These are phyloP conservation scores for Yamadazyma spencermartinsiae DNA, from an alignment of 1,139 yeast species.

Conservation along the genomic window DNA sequence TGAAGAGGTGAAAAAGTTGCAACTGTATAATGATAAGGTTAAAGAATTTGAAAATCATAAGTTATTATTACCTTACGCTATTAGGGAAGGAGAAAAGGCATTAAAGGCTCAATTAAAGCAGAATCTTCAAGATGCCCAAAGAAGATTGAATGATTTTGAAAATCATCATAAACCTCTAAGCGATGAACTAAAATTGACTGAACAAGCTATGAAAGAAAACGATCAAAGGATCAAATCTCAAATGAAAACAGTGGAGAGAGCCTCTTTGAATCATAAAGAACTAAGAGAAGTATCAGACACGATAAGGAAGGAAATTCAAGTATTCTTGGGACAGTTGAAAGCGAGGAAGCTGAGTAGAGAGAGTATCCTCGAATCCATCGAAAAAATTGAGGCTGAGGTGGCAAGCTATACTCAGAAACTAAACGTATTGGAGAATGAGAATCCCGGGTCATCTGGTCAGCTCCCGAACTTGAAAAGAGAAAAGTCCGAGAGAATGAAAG, in stretches of 20 bases:
- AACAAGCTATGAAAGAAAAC: constrained; percentile 15
- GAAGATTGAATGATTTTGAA: constrained; percentile 30
- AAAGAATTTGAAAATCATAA: constrained; percentile 49
- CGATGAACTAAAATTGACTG: constrained; percentile 12
- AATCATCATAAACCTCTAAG: constrained; percentile 32
- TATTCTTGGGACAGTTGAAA: constrained; percentile 18
- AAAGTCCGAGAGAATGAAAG: not conserved
- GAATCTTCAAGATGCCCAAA: constrained; percentile 42
- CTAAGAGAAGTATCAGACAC: constrained; percentile 15
- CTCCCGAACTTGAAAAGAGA: constrained; percentile 7
- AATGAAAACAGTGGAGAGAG: constrained; percentile 8
- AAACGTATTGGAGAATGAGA: constrained; percentile 1
- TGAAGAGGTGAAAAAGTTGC: constrained; percentile 37
- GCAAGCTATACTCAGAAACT: not conserved
- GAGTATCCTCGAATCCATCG: constrained; percentile 17
- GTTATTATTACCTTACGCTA: constrained; percentile 61
- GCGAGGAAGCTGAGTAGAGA: constrained; percentile 21
- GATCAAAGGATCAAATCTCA: constrained; percentile 8
- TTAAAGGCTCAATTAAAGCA: constrained; percentile 40
- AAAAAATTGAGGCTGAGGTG: constrained; percentile 6
- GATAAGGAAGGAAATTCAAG: constrained; percentile 18
- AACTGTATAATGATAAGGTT: constrained; percentile 41
- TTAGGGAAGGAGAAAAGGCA: constrained; percentile 53
- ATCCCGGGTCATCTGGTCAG: constrained; percentile 11
- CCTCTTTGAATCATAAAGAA: not conserved